Base-by-base conservation (phyloP, 2,329 filamentous ascomycete genomes). In the Colletotrichum camelliae region DNA sequence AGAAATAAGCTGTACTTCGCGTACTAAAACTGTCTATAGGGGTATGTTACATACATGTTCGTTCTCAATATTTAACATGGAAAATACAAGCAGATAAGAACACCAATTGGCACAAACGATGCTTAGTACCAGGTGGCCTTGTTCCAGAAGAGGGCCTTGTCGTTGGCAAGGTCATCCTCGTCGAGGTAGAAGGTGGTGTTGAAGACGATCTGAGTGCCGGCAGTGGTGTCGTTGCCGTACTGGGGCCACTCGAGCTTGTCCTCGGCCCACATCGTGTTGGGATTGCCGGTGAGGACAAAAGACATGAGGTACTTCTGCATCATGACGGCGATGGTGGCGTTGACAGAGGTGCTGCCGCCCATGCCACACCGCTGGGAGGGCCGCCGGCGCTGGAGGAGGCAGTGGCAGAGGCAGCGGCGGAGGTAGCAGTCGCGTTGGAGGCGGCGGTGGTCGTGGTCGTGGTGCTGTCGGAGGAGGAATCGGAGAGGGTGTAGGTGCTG, bases 221-320 rank as follows among this genome's bases (percentile, higher is more conserved):
- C 48, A 21, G 69, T 58, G 21, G 69, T 67, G n/a, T 31, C 37
- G 24, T 67, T 72, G 61, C 69, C 69, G 60, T 72, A 72, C 61
- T 67, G 69, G 31, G 69, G 69, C 69, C 69, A 67, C 69, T 67
- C 69, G 3, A 72, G 61, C 48, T 60, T 72, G 31, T 72, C 61
- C 61, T 72, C 61, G 33, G 69, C 21, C 68, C 61, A 72, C 43
- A 37, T 55, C 13, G 69, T 66, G 61, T 58, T 72, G 18, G 69
- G 69, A 33, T 72, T 67, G 3, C 69, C 69, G 13, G 69, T 67
- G 5, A 72, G 33, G 2, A 67, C 69, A 12, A 60, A 72, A 2
- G 61, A 72, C 12, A 67, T 48, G n/a, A 72, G 61, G 18, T 72
- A 72, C 48, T 72, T 72, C 43, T 72, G 69, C 69, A 72, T 72